Conservation (phyloP, 495 filamentous ascomycete species). For the Xylaria scruposa region DNA sequence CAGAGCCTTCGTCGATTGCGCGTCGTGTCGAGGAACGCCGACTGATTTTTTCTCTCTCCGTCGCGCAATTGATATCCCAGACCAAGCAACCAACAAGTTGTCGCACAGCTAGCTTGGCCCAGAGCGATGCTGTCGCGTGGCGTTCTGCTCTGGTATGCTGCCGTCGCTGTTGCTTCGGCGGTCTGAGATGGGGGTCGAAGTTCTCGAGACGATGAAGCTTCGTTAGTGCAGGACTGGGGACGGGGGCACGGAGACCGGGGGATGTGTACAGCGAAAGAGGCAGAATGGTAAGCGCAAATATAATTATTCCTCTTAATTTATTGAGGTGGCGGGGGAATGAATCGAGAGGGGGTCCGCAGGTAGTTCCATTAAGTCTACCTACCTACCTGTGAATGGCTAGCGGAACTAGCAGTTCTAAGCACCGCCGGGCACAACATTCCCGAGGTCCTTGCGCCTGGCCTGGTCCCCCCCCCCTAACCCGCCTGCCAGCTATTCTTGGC, state of each 20-base stretch:
- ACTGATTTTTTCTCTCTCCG: neutral
- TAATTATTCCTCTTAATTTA: conserved; percentile 9
- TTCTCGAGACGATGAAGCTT: conserved; percentile 8
- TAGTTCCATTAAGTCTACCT: neutral
- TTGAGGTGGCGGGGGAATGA: conserved; percentile 20
- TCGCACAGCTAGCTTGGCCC: neutral
- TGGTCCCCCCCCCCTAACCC: neutral
- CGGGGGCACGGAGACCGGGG: conserved; percentile 5
- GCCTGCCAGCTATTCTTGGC: conserved; percentile 5
- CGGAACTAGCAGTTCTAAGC: no score
- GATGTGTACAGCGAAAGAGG: conserved; percentile 14
- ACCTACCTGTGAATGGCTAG: no score
- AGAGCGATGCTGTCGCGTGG: conserved; percentile 17
- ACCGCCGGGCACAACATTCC: neutral
- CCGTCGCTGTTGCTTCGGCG: neutral
- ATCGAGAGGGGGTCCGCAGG: neutral
- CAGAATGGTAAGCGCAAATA: conserved; percentile 19
- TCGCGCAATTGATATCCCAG: conserved; percentile 14
- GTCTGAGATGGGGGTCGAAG: neutral
- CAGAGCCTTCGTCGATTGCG: conserved; percentile 15
- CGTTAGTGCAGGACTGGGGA: conserved; percentile 4
- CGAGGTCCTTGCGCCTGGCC: no score
- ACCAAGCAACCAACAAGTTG: conserved; percentile 11
- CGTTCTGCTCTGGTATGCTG: neutral
- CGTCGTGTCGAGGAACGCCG: neutral